Evolutionary conservation across 2,329 filamentous ascomycete species (phyloP).

Genomic region (Trichocomaceae sp.): DNA sequence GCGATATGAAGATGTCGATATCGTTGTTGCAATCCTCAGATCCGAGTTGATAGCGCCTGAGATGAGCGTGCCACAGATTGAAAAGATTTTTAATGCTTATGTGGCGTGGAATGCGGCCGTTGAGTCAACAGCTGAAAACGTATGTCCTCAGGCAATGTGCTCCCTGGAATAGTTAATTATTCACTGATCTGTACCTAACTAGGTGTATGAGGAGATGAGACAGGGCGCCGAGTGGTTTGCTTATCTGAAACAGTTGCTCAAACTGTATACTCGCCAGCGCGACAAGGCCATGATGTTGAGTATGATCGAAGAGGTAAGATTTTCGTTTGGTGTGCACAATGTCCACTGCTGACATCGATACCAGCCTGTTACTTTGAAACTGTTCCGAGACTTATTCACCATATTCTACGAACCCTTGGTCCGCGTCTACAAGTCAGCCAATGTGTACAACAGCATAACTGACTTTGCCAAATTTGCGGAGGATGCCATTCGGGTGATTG

Average conservation of each 20-base stretch:
- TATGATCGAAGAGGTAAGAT: conserved; percentile 71
- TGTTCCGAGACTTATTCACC: conserved; percentile 92
- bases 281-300: conserved; percentile 97
- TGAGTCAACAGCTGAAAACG: conserved; percentile 68
- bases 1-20: conserved; percentile 64
- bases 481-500: conserved; percentile 78
- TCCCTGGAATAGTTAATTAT: too few relatives aligned
- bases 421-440: conserved; percentile 95
- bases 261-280: conserved; percentile 80
- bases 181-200: conserved; percentile 2
- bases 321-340: neutral
- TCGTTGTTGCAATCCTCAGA: conserved; percentile 77
- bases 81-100: conserved; percentile 84
- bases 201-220: conserved; percentile 75
- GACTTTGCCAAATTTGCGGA: conserved; percentile 92
- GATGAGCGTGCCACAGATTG: conserved; percentile 68
- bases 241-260: conserved; percentile 87
- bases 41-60: conserved; percentile 69
- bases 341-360: conserved; percentile 10
- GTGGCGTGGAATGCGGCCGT: conserved; percentile 94
- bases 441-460: conserved; percentile 94
- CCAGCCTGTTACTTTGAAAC: conserved; percentile 79
- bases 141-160: conserved; percentile 22
- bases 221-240: conserved; percentile 89
- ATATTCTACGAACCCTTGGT: conserved; percentile 99